Evolutionary conservation across 139 green algal species (phyloP).

Genomic region (Chlorella sp.): DNA sequence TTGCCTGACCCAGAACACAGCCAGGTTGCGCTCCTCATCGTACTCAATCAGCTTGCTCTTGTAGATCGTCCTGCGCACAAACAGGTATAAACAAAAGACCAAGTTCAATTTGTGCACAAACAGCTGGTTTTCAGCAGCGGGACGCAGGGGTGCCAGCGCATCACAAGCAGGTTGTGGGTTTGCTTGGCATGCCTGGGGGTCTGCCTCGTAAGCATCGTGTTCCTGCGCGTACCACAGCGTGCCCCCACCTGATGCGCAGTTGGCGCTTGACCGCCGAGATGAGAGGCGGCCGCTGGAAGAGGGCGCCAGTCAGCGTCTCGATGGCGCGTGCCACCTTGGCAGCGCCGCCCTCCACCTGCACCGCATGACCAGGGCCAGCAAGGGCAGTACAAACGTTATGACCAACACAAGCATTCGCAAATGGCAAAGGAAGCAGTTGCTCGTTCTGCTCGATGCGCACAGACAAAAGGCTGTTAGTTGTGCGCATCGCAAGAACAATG

Average conservation of each 20-base stretch:
- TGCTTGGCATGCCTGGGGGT: background rate
- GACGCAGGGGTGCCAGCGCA: background rate
- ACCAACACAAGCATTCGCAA: background rate
- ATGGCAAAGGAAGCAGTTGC: no score
- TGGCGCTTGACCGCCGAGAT: constrained; percentile 99
- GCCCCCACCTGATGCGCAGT: constrained; percentile 81
- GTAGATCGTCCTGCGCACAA: constrained; percentile 90
- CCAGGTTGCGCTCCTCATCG: constrained; percentile 94
- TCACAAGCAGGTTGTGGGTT: background rate
- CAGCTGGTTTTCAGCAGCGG: background rate
- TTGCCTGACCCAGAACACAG: constrained; percentile 91
- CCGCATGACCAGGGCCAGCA: no score
- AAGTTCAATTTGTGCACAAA: background rate
- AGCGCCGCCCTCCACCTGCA: constrained; percentile 68
- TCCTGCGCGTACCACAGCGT: background rate
- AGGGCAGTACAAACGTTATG: background rate
- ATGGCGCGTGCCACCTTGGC: constrained; percentile 74
- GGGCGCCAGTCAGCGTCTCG: constrained; percentile 71
- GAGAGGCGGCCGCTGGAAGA: constrained; percentile 97
- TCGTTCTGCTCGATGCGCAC: no score
- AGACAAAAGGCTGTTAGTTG: no score
- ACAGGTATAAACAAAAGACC: background rate
- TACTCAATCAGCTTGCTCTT: constrained; percentile 94
- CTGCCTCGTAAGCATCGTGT: background rate
- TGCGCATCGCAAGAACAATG: background rate